Base-by-base conservation (phyloP, 2,329 filamentous ascomycete genomes). In the Sarocladium kiliense region DNA sequence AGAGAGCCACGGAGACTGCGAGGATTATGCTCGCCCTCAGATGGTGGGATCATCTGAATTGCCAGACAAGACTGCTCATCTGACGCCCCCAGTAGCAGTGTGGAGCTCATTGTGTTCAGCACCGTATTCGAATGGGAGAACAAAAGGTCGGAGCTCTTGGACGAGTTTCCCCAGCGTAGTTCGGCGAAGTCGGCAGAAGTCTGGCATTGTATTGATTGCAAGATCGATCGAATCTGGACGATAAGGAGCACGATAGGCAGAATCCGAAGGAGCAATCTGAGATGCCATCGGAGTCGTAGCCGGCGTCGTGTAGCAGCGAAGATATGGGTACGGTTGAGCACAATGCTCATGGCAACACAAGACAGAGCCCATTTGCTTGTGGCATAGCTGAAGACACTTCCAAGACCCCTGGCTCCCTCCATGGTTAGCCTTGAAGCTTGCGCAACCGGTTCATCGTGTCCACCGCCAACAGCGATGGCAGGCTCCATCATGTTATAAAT, bases 361-460 rank as follows among this genome's bases (percentile, higher is more conserved):
- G 87, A 86, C 56, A 97, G 75, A 1, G 93, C 92, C 94, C 94
- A 97, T 70, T 88, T 88, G 70, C 90, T 95, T 1, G 89, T 95
- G 42, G 91, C 79, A 71, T 97, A 99, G 63, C 85, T 88, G 71
- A 97, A 92, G 57, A 97, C 84, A 58, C 89, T 91, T 44, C 90
- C 89, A 42, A 97, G 77, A 42, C 88, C 91, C 65, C 86, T 83
- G 1, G 78, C 75, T 23, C 81, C 74, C 61, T 86, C 83, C 59
- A 83, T 68, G 5, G 81, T 78, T 58, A 86, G 75, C 30, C 74
- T 74, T 6, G 78, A 76, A 34, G 64, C 45, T 30, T 34, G 47
- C 11, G 47, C n/a, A 16, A 51, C 27, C 34, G 47, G 47, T 18
- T 47, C 55, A 37, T 55, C 53, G 10, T 32, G 27, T 14, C 32